Evolutionary conservation across 305 asterid species (phyloP), one percentile per base, ranked within the genome.

Genomic region (Caryopteris hybrid): DNA sequence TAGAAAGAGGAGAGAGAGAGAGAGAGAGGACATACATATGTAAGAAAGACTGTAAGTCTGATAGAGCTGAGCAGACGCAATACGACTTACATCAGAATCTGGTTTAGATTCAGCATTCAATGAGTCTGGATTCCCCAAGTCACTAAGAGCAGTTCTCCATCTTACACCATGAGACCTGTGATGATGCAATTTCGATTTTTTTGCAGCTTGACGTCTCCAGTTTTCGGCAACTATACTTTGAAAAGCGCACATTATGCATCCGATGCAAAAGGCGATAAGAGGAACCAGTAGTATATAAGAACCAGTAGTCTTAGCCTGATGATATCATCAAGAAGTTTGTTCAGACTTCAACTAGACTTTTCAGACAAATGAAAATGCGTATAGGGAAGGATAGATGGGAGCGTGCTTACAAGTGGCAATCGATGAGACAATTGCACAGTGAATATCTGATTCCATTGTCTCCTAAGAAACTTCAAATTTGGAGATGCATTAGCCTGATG

Each of bases 251-350:
- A 84, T 64, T 69, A 85, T 54, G 84, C 87, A 87, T 78, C 76
- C 76, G 72, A 87, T 83, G 88, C 91, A 85, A 68, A 85, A 74
- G 77, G 79, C 88, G 47, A 86, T 43, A 76, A 84, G 71, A 70
- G 96, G 83, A 76, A 82, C 86, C 85, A 83, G 71, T 79, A 84
- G 76, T 56, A 85, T 85, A 54, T 86, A 74, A 63, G 78, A 79
- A 51, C 80, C 77, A 59, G 74, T 61, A 62, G 77, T 77, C 81
- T 80, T 86, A 76, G 81, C 96, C 91, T 84, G 89, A 65, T 62
- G 50, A 72, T 63, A 29, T 76, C 47, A 77, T 69, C 61, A 10
- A 70, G 38, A 70, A 73, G 69, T 74, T 48, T 46, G 67, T 59
- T 82, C 64, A 82, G 79, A 61, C 41, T 59, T 72, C 50, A 53